phyloP scores from a whole-genome alignment of 345 rosid species.

The Citrus unshiu region DNA sequence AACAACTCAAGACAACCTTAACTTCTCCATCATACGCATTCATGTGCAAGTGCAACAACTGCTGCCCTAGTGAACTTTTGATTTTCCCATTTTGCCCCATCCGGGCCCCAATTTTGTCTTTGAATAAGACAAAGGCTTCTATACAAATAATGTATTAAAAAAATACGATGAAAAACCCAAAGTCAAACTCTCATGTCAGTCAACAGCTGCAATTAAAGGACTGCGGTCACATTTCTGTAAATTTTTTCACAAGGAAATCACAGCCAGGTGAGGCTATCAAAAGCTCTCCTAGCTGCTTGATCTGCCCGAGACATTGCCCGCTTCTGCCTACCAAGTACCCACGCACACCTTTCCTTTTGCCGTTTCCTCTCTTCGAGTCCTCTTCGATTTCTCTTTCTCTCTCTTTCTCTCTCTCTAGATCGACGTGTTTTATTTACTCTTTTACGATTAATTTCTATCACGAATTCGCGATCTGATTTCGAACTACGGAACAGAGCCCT shows the following conservation, averaged over 20 bases:
- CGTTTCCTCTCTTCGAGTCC: constrained; percentile 17
- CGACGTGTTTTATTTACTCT: background rate
- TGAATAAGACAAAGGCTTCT: background rate
- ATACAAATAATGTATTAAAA: background rate
- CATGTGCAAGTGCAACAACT: constrained; percentile 10
- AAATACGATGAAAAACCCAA: background rate
- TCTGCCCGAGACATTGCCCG: constrained; percentile 50
- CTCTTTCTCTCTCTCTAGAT: constrained; percentile 2
- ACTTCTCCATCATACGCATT: constrained; percentile 28
- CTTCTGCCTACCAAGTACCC: constrained; percentile 25
- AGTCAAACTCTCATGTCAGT: constrained; percentile 25
- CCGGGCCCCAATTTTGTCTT: background rate
- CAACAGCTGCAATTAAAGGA: constrained; percentile 4
- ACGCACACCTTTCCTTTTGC: constrained; percentile 35
- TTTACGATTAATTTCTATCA: background rate
- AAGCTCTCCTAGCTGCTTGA: constrained; percentile 25
- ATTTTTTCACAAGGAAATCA: constrained; percentile 16
- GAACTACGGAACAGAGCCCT: background rate
- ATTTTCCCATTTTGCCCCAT: constrained; percentile 1
- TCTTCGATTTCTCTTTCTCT: background rate
- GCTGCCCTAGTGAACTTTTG: background rate
- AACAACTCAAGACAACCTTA: constrained; percentile 47
- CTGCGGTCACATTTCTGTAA: constrained; percentile 7
- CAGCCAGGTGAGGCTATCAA: constrained; percentile 28
- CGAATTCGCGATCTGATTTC: constrained; percentile 8